Evolutionary conservation across 208 protist species (phyloP).

Genomic region (Trypanosoma melophagium): DNA sequence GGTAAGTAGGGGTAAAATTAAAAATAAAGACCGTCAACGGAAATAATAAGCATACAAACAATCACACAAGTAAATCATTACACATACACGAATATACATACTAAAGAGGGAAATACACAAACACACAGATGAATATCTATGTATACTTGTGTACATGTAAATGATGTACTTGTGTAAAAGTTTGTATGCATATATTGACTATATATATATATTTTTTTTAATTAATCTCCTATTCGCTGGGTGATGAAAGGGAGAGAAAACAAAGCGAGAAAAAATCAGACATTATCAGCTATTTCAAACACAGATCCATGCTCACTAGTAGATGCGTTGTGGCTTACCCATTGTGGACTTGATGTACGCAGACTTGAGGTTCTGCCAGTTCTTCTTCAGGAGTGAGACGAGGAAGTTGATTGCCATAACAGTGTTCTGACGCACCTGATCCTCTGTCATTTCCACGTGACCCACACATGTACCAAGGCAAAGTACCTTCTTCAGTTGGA

Average conservation of each 20-base stretch:
- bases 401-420: constrained; percentile 98
- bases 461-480: constrained; percentile 97
- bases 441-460: constrained; percentile 94
- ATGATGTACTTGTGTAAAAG: too few species aligned
- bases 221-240: background rate
- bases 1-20: too few species aligned
- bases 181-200: too few species aligned
- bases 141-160: too few species aligned
- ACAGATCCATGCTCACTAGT: constrained; percentile 54
- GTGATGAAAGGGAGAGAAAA: constrained; percentile 1
- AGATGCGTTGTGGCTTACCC: constrained; percentile 97
- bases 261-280: constrained; percentile 24
- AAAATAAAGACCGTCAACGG: too few species aligned
- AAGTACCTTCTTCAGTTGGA: constrained; percentile 99
- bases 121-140: too few species aligned
- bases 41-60: too few species aligned
- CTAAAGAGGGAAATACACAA: too few species aligned
- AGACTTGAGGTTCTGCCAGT: constrained; percentile 99
- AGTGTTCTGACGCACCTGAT: constrained; percentile 97
- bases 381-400: constrained; percentile 99
- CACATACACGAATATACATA: too few species aligned
- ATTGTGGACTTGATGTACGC: constrained; percentile 99
- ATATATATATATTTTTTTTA: too few species aligned
- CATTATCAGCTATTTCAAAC: constrained; percentile 1
- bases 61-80: too few species aligned